Evolutionary conservation across 345 rosid genomes (phyloP), one percentile per base, ranked within the genome.

Genomic region (Firmiana major): DNA sequence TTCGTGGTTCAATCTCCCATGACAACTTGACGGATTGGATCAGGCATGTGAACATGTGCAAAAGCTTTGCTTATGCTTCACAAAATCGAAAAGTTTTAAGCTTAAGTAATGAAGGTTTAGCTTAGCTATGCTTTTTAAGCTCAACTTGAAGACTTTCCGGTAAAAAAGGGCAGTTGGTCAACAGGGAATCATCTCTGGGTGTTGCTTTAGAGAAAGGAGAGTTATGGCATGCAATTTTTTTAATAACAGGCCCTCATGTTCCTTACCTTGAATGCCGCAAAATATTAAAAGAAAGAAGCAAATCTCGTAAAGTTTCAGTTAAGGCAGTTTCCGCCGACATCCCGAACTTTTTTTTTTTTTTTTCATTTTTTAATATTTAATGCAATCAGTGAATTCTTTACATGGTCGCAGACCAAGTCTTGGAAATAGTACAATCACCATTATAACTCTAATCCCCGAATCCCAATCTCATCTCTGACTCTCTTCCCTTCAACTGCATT

Each of bases 221-320:
- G 59, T 43, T 62, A 70, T 75, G 71, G 58, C 78, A 71, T 75
- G 63, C 78, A 76, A 64, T 6, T 36, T 34, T 64, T 76, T 65
- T 64, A 64, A 22, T 63, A 31, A 7, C 53, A 74, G 54, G 36
- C 53, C 66, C 40, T 58, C 72, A 76, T 76, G 72, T 53, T 76
- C 49, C 71, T 63, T 42, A 31, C 72, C 72, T 64, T 76, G n/a
- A 63, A 46, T 63, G 62, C 62, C 45, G 49, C 78, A 51, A 76
- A 76, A 76, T 26, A 38, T 5, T 63, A n/a, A 63, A 63, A 34
- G 7, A 46, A 76, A 64, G 26, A 55, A 48, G 24, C 51, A 38
- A 76, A 64, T 63, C 78, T 51, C 22, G 60, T 55, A 71, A 78
- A 78, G 75, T 28, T 78, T 60, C 80, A 78, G 80, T 78, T 78